Evolutionary conservation across 805 yeast genomes (phyloP), one percentile per base, ranked within the genome.

Genomic region (Wickerhamiella dianesei): DNA sequence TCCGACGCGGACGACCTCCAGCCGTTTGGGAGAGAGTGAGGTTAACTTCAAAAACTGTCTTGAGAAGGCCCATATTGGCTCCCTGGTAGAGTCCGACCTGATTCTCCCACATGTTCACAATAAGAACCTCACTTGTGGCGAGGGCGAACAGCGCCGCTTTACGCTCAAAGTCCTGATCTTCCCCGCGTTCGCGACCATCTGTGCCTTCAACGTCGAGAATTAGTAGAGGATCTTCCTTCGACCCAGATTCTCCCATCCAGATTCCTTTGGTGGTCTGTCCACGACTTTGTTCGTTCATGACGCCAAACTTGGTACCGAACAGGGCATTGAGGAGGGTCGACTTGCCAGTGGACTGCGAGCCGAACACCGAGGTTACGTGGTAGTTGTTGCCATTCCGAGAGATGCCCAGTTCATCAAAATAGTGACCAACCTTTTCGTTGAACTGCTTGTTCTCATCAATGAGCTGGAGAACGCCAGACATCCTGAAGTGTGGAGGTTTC

Each of bases 151-250:
- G 68, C 0, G 97, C 97, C 1, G 96, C 88, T 56, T 92, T 92
- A 48, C 98, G 75, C 65, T 92, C 98, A 63, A 92, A 92, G 65
- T 92, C 98, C 64, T 92, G 96, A 64, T 92, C 97, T 58, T 92
- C 98, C 21, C 97, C 97, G 47, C 96, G 75, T 65, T 92, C 98
- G 50, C 96, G 75, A 43, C 98, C 97, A 66, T 92, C 98, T 0
- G 96, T 88, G 43, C 98, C 98, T 66, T 92, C 98, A n/a, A 92
- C 97, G 61, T 92, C 98, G 74, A 92, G 74, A 2, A 92, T 94
- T 51, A 39, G 41, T 55, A 19, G 52, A 49, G 57, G 53, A 35
- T 47, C 37, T 18, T 18, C 43, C 13, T 4, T 36, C 8, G 19
- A 12, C 21, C 41, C 44, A 21, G 83, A 77, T 54, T 72, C 75